A percentile compares a stretch with the other conserved stretches of the same genome.
phyloP scores from a whole-genome alignment of 129 eudicot genomes.

The Tagetes erecta region DNA sequence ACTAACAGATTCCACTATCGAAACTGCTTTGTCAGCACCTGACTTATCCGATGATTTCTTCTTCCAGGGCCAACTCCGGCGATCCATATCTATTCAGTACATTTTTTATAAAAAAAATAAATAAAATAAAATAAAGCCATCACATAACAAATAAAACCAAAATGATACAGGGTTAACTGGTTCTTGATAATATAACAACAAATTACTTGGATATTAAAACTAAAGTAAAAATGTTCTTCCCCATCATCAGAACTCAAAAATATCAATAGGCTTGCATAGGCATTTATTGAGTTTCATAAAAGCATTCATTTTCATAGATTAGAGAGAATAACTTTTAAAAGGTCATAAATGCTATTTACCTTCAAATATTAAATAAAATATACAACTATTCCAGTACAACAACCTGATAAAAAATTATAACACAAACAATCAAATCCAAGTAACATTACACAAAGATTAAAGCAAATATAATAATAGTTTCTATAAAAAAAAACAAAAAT shows the following conservation, averaged over 20 bases:
- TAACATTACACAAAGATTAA: neutral
- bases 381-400: conserved; percentile 19
- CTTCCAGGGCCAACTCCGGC: conserved; percentile 99
- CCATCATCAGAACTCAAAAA: conserved; percentile 16
- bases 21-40: conserved; percentile 55
- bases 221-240: too few species aligned
- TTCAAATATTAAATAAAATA: conserved; percentile 18
- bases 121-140: neutral
- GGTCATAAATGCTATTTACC: conserved; percentile 3
- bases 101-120: neutral
- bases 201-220: neutral
- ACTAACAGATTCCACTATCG: conserved; percentile 51
- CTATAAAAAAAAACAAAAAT: neutral
- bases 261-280: conserved; percentile 24
- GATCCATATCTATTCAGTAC: conserved; percentile 66
- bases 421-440: conserved; percentile 15
- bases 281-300: conserved; percentile 31
- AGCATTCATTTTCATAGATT: conserved; percentile 28
- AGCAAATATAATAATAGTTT: neutral
- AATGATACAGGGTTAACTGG: conserved; percentile 10
- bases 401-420: conserved; percentile 5
- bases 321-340: conserved; percentile 16
- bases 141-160: conserved; percentile 9
- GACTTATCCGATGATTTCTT: conserved; percentile 86
- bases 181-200: neutral